phyloP scores from a whole-genome alignment of 2,329 filamentous ascomycete species.

The Penicillium sp. region DNA sequence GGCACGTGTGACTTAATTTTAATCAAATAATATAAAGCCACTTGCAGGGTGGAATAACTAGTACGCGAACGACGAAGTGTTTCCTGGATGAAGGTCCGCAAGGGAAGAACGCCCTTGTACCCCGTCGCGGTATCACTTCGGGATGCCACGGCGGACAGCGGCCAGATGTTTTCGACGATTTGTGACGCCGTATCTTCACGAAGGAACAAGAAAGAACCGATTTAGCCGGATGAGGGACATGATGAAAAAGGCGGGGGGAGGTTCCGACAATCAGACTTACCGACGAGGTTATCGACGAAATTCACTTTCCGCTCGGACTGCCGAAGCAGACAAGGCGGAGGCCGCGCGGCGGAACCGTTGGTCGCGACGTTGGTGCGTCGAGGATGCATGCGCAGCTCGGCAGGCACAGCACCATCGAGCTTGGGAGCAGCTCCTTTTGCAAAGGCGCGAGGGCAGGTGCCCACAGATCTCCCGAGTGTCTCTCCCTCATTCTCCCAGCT shows the following conservation, averaged over 20 bases:
- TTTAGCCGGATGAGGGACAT: slow-evolving; percentile 34
- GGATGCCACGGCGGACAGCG: slow-evolving; percentile 80
- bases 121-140: slow-evolving; percentile 69
- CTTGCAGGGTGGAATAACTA: slow-evolving; percentile 96
- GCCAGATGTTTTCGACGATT: slow-evolving; percentile 98
- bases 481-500: slow-evolving; percentile 52
- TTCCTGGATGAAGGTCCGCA: slow-evolving; percentile 97
- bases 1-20: slow-evolving; percentile 91
- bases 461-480: slow-evolving; percentile 35
- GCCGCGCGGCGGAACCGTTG: slow-evolving; percentile 57
- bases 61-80: slow-evolving; percentile 92
- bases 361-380: slow-evolving; percentile 61
- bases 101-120: slow-evolving; percentile 78
- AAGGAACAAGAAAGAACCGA: neutral
- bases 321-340: slow-evolving; percentile 77
- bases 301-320: slow-evolving; percentile 91
- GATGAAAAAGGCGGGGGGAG: slow-evolving; percentile 35
- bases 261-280: slow-evolving; percentile 66
- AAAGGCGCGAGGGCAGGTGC: slow-evolving; percentile 35
- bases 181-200: slow-evolving; percentile 88
- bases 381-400: slow-evolving; percentile 57
- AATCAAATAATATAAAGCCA: slow-evolving; percentile 94
- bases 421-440: slow-evolving; percentile 39
- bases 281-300: slow-evolving; percentile 96
- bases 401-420: slow-evolving; percentile 44